Evolutionary conservation across 2,329 filamentous ascomycete genomes (phyloP).

Genomic region (Colletotrichum lentis): DNA sequence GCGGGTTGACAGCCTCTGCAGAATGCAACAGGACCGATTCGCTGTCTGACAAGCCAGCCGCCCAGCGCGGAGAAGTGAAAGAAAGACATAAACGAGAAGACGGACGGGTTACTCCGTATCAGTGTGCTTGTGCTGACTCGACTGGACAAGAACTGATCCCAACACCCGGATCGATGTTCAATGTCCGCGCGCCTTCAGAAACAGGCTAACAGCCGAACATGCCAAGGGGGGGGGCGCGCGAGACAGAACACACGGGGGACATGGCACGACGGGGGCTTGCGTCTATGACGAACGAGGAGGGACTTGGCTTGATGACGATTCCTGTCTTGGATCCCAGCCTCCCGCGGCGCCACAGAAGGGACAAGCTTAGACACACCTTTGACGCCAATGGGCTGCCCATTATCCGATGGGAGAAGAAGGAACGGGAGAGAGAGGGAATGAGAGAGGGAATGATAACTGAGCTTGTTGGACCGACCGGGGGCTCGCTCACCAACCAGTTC

Average conservation of each 20-base stretch:
- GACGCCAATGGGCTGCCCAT: background rate
- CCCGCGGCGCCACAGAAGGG: conserved; percentile 17
- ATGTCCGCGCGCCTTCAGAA: background rate
- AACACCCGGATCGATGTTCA: conserved; percentile 10
- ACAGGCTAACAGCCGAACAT: background rate
- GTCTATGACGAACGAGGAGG: conserved; percentile 22
- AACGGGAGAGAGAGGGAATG: too few species aligned
- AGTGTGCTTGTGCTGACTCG: background rate
- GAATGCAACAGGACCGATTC: background rate
- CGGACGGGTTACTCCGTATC: background rate
- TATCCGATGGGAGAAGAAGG: too few species aligned
- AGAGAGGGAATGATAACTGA: background rate
- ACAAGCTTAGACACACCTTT: background rate
- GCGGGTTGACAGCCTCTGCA: background rate
- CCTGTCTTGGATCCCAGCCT: conserved; percentile 20
- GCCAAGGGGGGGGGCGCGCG: background rate
- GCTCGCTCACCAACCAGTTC: background rate
- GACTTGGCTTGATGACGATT: conserved; percentile 3
- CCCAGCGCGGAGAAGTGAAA: background rate
- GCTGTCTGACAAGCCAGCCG: too few species aligned
- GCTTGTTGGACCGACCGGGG: background rate
- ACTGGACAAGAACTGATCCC: background rate
- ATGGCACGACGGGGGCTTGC: background rate
- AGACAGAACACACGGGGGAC: background rate
- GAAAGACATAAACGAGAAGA: background rate